These are phyloP conservation scores for Takashimella tepidaria DNA, from an alignment of 1,284 basidiomycete species.

Conservation along the genomic window DNA sequence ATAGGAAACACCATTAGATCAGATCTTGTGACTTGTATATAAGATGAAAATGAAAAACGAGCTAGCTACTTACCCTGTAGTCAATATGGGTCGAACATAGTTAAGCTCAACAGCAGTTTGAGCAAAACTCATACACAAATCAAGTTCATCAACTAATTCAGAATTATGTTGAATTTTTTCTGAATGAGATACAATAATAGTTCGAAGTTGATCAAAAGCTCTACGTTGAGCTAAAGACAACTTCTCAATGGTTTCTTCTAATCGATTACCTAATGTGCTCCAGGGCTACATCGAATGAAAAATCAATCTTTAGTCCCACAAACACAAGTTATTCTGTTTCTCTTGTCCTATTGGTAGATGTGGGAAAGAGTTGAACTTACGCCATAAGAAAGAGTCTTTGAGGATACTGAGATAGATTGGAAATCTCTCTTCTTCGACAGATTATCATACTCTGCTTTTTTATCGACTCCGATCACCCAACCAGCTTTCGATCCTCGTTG, in stretches of 20 bases:
- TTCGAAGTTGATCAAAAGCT: conserved; percentile 63
- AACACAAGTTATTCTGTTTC: not conserved
- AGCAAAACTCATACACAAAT: conserved; percentile 77
- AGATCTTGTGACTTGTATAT: too few species aligned
- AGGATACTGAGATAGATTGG: not conserved
- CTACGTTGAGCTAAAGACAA: conserved; percentile 61
- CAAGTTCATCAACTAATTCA: conserved; percentile 78
- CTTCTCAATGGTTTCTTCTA: conserved; percentile 56
- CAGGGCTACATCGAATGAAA: conserved; percentile 71
- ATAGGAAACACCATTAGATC: too few species aligned
- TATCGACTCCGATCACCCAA: conserved; percentile 51
- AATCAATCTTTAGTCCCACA: not conserved
- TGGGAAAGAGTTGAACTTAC: too few species aligned
- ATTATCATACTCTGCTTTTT: conserved; percentile 48
- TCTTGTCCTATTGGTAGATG: too few species aligned
- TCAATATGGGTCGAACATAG: conserved; percentile 67
- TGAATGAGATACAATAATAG: conserved; percentile 61
- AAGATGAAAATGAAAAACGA: not conserved
- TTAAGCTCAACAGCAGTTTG: conserved; percentile 72
- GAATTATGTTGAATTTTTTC: conserved; percentile 65
- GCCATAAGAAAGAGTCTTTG: conserved; percentile 62
- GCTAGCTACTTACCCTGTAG: conserved; percentile 61
- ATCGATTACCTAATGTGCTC: conserved; percentile 64
- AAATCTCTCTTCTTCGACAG: not conserved
- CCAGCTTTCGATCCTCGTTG: not conserved